Evolutionary conservation across 1,284 basidiomycete species (phyloP).

Genomic region (Somion occarium): DNA sequence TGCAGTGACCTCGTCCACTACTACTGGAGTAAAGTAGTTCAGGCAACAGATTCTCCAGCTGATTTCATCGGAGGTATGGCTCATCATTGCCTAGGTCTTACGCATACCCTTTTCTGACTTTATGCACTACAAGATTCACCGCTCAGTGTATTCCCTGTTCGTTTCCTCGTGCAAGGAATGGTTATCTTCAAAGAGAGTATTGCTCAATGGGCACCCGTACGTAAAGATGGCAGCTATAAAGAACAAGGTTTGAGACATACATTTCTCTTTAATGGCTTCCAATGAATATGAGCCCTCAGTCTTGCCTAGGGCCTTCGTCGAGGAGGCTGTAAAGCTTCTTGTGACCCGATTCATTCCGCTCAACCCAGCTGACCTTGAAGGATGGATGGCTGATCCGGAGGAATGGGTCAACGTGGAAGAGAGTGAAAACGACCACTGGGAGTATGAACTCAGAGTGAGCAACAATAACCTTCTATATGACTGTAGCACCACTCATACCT

Average conservation of each 20-base stretch:
- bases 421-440: conserved; percentile 85
- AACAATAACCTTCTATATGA: not conserved
- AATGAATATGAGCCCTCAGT: conserved; percentile 35
- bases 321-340: conserved; percentile 73
- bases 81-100: not conserved
- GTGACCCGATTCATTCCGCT: conserved; percentile 82
- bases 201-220: conserved; percentile 62
- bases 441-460: conserved; percentile 79
- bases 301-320: conserved; percentile 70
- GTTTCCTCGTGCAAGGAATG: conserved; percentile 83
- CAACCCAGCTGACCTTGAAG: conserved; percentile 71
- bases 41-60: conserved; percentile 51
- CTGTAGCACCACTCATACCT: conserved; percentile 1
- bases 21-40: conserved; percentile 73
- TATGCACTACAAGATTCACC: conserved; percentile 41
- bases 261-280: not conserved
- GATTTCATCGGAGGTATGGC: conserved; percentile 53
- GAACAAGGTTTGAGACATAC: conserved; percentile 40
- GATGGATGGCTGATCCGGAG: conserved; percentile 81
- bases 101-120: not conserved
- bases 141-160: conserved; percentile 62
- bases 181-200: conserved; percentile 84
- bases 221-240: conserved; percentile 56
- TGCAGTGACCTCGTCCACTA: conserved; percentile 67
- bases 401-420: conserved; percentile 87